phyloP scores from a whole-genome alignment of 441 rosid species.

The Pelargonium fulgidum region DNA sequence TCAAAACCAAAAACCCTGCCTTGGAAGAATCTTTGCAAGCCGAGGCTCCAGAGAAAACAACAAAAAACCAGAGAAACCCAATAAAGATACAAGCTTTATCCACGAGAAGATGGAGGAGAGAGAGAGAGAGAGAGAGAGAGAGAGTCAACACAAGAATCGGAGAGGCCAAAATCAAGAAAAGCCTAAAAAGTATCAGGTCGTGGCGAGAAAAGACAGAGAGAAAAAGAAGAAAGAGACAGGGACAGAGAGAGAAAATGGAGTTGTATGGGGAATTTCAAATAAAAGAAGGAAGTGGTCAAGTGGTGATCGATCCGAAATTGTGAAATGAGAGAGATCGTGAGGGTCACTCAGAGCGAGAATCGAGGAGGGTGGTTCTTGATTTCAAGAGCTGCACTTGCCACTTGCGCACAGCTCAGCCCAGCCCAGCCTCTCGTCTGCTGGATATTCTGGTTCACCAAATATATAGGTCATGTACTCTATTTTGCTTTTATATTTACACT shows the following conservation, averaged over 20 bases:
- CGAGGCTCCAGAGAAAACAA: constrained; percentile 8
- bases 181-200: constrained; percentile 23
- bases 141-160: constrained; percentile 17
- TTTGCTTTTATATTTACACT: too few relatives aligned
- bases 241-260: constrained; percentile 11
- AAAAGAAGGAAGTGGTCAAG: constrained; percentile 32
- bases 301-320: constrained; percentile 35
- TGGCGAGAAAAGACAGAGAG: constrained; percentile 25
- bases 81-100: constrained; percentile 5
- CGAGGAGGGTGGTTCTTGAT: constrained; percentile 16
- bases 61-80: constrained; percentile 20
- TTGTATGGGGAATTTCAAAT: constrained; percentile 23
- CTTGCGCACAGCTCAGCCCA: not conserved
- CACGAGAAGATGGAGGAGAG: not conserved
- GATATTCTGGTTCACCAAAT: too few relatives aligned
- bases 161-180: constrained; percentile 28
- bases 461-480: too few relatives aligned
- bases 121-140: constrained; percentile 2
- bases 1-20: constrained; percentile 8
- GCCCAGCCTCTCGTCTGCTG: too few relatives aligned
- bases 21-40: not conserved
- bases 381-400: constrained; percentile 6
- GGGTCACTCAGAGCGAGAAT: constrained; percentile 35
- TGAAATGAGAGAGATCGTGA: constrained; percentile 35
- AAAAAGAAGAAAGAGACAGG: constrained; percentile 14